A percentile compares a stretch with the other conserved stretches of the same genome.
These are phyloP conservation scores for Psilocybe azurescens DNA, from an alignment of 768 basidiomycete species.

Conservation along the genomic window DNA sequence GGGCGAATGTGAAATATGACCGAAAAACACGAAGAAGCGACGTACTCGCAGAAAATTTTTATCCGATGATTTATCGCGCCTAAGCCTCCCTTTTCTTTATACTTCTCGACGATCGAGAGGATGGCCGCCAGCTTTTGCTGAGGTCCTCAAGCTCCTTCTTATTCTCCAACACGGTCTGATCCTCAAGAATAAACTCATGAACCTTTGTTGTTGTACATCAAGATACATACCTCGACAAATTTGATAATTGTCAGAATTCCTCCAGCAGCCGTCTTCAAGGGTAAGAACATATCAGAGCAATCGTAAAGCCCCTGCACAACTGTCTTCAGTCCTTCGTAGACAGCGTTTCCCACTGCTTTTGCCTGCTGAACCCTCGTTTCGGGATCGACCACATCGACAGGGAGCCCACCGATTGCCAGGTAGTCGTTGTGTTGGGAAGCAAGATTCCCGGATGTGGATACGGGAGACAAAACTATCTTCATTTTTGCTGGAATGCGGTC, in stretches of 20 bases:
- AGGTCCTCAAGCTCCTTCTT: conserved; percentile 8
- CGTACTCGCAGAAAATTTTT: conserved; percentile 2
- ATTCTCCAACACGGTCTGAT: conserved; percentile 3
- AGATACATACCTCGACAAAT: conserved; percentile 10
- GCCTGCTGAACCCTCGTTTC: background rate
- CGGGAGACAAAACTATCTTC: too few species aligned
- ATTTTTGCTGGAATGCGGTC: too few species aligned
- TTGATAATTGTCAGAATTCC: conserved; percentile 5
- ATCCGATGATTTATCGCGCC: conserved; percentile 1
- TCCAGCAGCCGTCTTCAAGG: conserved; percentile 12
- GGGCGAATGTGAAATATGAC: too few species aligned
- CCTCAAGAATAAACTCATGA: background rate
- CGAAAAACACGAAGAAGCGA: background rate
- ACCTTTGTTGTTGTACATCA: background rate
- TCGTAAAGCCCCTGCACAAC: conserved; percentile 4
- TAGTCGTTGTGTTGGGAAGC: conserved; percentile 2
- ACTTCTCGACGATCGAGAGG: conserved; percentile 3
- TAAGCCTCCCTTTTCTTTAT: background rate
- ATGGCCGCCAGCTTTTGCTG: conserved; percentile 7
- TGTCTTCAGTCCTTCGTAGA: conserved; percentile 14
- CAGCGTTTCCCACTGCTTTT: conserved; percentile 1
- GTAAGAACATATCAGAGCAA: conserved; percentile 14
- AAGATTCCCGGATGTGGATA: too few species aligned
- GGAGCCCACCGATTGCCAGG: conserved; percentile 1
- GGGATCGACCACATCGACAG: too few species aligned